Evolutionary conservation across 139 green algal genomes (phyloP), one percentile per base, ranked within the genome.

Genomic region (Coelastrella sp.): DNA sequence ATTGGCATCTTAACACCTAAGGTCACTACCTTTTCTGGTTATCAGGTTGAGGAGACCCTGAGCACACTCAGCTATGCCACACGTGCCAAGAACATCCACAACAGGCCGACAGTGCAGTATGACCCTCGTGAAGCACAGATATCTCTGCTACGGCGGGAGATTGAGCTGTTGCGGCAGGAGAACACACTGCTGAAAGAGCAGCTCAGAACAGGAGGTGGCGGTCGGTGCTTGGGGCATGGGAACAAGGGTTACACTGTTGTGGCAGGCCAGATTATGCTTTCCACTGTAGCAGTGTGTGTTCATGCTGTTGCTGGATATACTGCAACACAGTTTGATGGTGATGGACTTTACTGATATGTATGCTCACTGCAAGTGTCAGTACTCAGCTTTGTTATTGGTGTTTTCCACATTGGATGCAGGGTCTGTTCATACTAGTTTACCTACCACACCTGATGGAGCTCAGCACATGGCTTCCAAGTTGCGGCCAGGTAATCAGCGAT

Each of bases 61-160:
- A 97, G 91, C 93, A 99, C 97, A 73, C 93, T 99, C 23, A 91
- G 92, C 57, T 99, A 99, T 89, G 97, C 97, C 5, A 96, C 95
- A 5, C 95, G 96, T 4, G 96, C 97, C 54, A 98, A 97, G 89
- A 98, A 98, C 94, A 98, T 99, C 84, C 83, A 93, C 73, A 97
- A 97, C 86, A 85, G 88, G 14, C 97, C 97, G 5, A 91, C 91
- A 2, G 94, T 97, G 80, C 92, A 97, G 91, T 94, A 95, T 60
- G 93, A 95, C 88, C 94, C 94, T 5, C 61, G 64, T 23, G 93
- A 97, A 82, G 94, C 93, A 0, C 89, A 94, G 65, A 93, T 96
- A 54, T 77, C 92, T 11, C 91, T 92, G 17, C 93, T 97, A 57
- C 87, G 94, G 78, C 87, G 96, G n/a, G 97, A 98, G 93, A 92